A percentile compares a stretch with the other conserved stretches of the same genome.
These are phyloP conservation scores for Termitomyces bulborhizus DNA, from an alignment of 768 basidiomycete species.

Conservation along the genomic window DNA sequence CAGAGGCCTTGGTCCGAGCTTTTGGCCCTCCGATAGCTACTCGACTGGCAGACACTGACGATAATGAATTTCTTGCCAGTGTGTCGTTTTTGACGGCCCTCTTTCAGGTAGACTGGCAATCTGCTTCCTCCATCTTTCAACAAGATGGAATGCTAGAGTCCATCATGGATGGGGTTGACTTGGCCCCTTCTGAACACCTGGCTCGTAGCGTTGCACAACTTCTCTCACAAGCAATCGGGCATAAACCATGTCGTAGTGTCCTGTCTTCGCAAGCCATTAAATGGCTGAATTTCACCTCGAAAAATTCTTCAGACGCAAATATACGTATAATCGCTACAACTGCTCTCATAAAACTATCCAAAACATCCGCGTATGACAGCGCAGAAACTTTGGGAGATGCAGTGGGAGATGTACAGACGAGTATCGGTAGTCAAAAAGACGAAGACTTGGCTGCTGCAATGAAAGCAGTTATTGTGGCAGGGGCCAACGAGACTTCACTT, in stretches of 20 bases:
- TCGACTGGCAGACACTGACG: conserved; percentile 50
- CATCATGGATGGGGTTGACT: conserved; percentile 65
- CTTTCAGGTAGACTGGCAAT: conserved; percentile 74
- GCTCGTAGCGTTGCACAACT: conserved; percentile 64
- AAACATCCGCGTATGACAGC: conserved; percentile 45
- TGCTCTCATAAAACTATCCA: conserved; percentile 73
- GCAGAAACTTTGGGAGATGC: conserved; percentile 20
- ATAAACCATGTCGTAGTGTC: conserved; percentile 62
- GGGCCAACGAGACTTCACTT: conserved; percentile 33
- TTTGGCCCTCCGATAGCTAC: conserved; percentile 46
- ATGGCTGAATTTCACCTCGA: conserved; percentile 65
- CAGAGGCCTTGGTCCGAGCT: conserved; percentile 39
- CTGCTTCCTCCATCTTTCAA: conserved; percentile 59
- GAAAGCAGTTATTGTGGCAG: conserved; percentile 46
- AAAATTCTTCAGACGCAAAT: conserved; percentile 34
- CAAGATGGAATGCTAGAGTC: conserved; percentile 58
- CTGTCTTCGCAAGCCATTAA: conserved; percentile 48
- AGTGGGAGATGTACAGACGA: conserved; percentile 7
- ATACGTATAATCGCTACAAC: conserved; percentile 62
- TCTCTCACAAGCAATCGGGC: conserved; percentile 68
- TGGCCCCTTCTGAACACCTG: conserved; percentile 44
- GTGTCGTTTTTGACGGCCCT: conserved; percentile 70
- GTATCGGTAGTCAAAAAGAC: conserved; percentile 23
- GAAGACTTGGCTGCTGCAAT: conserved; percentile 46
- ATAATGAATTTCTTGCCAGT: conserved; percentile 45